These are phyloP conservation scores for Entoloma clypeatum DNA, from an alignment of 1,284 basidiomycete genomes.

Conservation along the genomic window DNA sequence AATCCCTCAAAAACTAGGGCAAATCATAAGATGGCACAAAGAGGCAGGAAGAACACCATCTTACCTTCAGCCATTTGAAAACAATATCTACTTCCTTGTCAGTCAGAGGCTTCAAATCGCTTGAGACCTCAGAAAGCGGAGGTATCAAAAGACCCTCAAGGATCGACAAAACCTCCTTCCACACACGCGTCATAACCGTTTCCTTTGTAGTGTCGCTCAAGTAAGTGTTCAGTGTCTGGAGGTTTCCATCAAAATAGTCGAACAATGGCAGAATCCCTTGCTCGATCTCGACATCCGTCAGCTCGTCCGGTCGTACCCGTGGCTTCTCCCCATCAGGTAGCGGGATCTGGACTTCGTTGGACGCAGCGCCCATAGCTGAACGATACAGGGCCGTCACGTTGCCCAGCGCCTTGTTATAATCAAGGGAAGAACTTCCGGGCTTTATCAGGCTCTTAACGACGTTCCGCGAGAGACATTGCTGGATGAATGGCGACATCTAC, in stretches of 20 bases:
- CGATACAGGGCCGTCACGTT: conserved; percentile 81
- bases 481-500: conserved; percentile 93
- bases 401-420: conserved; percentile 82
- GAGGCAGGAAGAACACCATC: conserved; percentile 7
- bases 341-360: conserved; percentile 75
- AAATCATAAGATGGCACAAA: conserved; percentile 11
- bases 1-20: conserved; percentile 83
- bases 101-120: conserved; percentile 85
- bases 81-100: conserved; percentile 98
- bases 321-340: conserved; percentile 69
- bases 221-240: conserved; percentile 88
- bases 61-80: conserved; percentile 94
- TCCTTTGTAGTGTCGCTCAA: conserved; percentile 85
- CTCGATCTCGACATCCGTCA: conserved; percentile 94
- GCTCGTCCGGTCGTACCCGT: conserved; percentile 64
- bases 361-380: conserved; percentile 59
- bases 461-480: conserved; percentile 80
- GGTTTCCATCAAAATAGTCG: conserved; percentile 95
- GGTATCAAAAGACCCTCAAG: conserved; percentile 92
- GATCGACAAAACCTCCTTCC: conserved; percentile 93
- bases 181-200: conserved; percentile 89
- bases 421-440: conserved; percentile 54
- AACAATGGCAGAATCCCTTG: conserved; percentile 89
- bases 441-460: conserved; percentile 79
- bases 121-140: conserved; percentile 84